Conservation (phyloP, 1,284 basidiomycete genomes). For the Ganoderma leucocontextum region DNA sequence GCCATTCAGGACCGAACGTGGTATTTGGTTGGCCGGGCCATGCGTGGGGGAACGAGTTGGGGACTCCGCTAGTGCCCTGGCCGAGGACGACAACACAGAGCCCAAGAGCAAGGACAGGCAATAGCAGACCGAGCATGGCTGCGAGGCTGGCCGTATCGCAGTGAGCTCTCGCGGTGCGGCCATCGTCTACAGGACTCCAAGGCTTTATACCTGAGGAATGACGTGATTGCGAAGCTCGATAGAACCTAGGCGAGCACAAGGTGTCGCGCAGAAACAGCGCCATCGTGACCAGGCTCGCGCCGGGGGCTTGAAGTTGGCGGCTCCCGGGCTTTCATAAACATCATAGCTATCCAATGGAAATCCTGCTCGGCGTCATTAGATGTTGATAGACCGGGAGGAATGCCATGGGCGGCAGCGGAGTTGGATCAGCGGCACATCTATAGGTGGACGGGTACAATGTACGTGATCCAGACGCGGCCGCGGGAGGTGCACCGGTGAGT, state of each 20-base stretch:
- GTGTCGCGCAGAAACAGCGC: conserved; percentile 17
- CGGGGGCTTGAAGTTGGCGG: conserved; percentile 4
- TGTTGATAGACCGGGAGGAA: background rate
- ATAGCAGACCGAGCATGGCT: conserved; percentile 16
- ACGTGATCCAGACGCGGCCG: background rate
- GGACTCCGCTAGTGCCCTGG: conserved; percentile 23
- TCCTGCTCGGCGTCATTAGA: conserved; percentile 1
- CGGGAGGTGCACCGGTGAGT: background rate
- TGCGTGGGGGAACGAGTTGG: conserved; percentile 37
- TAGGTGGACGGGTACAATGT: conserved; percentile 1
- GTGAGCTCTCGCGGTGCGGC: background rate
- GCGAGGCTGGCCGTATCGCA: background rate
- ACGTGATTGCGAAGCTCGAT: conserved; percentile 27
- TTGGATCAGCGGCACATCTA: conserved; percentile 4
- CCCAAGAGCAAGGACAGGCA: conserved; percentile 21
- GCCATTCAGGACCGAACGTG: conserved; percentile 43
- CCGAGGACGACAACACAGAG: conserved; percentile 13
- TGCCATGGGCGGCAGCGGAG: conserved; percentile 7
- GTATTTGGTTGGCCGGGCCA: conserved; percentile 37
- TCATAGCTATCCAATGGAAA: conserved; percentile 5
- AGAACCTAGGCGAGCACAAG: conserved; percentile 23
- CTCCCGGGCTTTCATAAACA: background rate
- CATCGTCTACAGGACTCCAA: background rate
- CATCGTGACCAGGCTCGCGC: conserved; percentile 29
- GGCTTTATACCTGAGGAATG: conserved; percentile 11